Base-by-base conservation (phyloP, 805 yeast genomes). In the Barnettozyma pratensis region DNA sequence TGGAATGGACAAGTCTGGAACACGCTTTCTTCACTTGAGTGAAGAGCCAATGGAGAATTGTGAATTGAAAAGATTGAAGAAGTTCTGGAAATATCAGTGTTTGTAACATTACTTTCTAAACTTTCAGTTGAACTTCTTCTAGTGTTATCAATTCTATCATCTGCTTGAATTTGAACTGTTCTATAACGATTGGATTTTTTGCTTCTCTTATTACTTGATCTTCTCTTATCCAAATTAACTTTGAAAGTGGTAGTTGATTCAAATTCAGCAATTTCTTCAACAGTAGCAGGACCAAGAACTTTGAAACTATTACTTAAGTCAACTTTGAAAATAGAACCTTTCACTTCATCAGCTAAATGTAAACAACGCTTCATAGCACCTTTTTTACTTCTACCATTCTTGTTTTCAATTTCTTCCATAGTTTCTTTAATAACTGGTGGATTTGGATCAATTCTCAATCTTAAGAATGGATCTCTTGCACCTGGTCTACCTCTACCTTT, bases 401-500 rank as follows among this genome's bases (percentile, higher is more conserved):
- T 57, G 4, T 42, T 45, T 27, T 53, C 55, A 35, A 55, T 47
- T 6, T 53, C 52, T 37, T 54, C 58, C 7, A 42, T n/a, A 8
- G 51, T 47, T 4, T 42, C 34, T 3, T 47, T 42, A 3, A 43
- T 31, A 19, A 54, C 44, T 7, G 4, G 27, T 7, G 56, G 51
- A 10, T 42, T 19, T 5, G 52, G 48, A 10, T 51, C 54, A 37
- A 51, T 47, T n/a, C 52, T 46, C 12, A 49, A 52, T n/a, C 63
- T 40, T 8, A 57, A 32, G 11, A 44, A 51, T 27, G 52, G 52
- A 7, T 53, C 54, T 11, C 44, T 49, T 8, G 80, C 74, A 29
- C 78, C 72, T 0, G 97, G 97, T 42, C 98, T 69, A 1, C 98
- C 99, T 50, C 96, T 77, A n/a, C 87, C 79, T 29, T 96, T 75